Percentiles rank a stretch among this genome's conserved stretches.
Conservation (phyloP, 805 yeast genomes). For the Candida peoriensis region DNA sequence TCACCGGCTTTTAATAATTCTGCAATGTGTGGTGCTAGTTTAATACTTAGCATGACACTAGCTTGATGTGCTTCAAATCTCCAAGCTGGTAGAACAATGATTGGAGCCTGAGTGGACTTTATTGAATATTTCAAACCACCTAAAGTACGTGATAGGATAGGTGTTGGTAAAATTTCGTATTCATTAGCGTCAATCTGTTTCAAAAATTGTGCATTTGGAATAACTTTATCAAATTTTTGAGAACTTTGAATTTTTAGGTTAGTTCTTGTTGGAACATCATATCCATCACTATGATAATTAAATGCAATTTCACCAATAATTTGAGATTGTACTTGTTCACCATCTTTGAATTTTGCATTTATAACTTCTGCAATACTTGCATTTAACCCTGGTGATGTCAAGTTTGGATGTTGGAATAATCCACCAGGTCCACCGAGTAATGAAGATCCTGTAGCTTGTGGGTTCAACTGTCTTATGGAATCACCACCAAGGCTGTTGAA, state of each 20-base stretch:
- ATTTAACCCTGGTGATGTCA: slow-evolving; percentile 59
- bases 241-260: slow-evolving; percentile 38
- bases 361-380: slow-evolving; percentile 84
- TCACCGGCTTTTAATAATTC: slow-evolving; percentile 31
- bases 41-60: slow-evolving; percentile 71
- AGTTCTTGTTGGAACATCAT: slow-evolving; percentile 36
- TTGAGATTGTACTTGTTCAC: slow-evolving; percentile 52
- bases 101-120: slow-evolving; percentile 52
- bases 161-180: slow-evolving; percentile 43
- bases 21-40: slow-evolving; percentile 44
- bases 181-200: slow-evolving; percentile 39
- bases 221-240: slow-evolving; percentile 38
- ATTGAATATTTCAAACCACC: slow-evolving; percentile 79
- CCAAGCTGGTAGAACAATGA: slow-evolving; percentile 80
- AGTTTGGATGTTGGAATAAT: slow-evolving; percentile 45
- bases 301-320: slow-evolving; percentile 85
- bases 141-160: slow-evolving; percentile 57
- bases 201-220: slow-evolving; percentile 50
- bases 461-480: slow-evolving; percentile 27
- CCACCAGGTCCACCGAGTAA: slow-evolving; percentile 27
- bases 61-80: slow-evolving; percentile 82
- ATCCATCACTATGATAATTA: slow-evolving; percentile 44
- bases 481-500: slow-evolving; percentile 25
- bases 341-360: slow-evolving; percentile 69
- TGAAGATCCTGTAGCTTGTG: slow-evolving; percentile 41